Percentiles rank a stretch among this genome's conserved stretches.
Conservation (phyloP, 2,329 filamentous ascomycete genomes). For the Harringtonia aguacate region DNA sequence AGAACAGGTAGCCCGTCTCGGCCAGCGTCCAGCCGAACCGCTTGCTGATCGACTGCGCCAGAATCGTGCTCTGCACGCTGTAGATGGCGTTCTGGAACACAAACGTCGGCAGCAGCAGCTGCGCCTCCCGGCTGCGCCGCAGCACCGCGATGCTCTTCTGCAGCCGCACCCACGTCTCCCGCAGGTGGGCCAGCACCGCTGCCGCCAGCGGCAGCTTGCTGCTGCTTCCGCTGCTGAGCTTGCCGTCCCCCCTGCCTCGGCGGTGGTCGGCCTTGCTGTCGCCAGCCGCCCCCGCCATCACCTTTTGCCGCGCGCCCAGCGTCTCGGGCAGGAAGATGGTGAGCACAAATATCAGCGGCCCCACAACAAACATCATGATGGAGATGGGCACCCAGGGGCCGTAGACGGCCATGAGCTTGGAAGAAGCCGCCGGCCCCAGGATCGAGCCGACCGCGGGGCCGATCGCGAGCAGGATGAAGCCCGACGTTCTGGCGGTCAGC, state of each 20-base stretch:
- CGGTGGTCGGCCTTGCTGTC: no score
- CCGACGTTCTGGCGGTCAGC: constrained; percentile 16
- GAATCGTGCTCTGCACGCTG: constrained; percentile 21
- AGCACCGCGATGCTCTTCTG: constrained; percentile 19
- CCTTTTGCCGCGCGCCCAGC: constrained; percentile 18
- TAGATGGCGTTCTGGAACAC: constrained; percentile 26
- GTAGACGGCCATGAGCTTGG: constrained; percentile 22
- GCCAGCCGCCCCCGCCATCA: constrained; percentile 26
- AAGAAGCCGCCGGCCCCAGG: constrained; percentile 25
- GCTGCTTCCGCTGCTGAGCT: no score
- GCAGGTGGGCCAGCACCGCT: constrained; percentile 18
- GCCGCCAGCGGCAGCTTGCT: no score
- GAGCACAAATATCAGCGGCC: constrained; percentile 21
- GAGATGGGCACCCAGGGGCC: constrained; percentile 30
- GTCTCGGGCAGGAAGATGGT: constrained; percentile 30
- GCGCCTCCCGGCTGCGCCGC: constrained; percentile 23
- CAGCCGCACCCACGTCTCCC: constrained; percentile 21
- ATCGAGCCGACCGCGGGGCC: constrained; percentile 29
- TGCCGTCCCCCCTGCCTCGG: no score
- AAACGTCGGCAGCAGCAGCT: constrained; percentile 26
- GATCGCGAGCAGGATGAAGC: constrained; percentile 30
- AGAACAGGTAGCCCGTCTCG: constrained; percentile 28
- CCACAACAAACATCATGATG: constrained; percentile 16
- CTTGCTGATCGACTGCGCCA: constrained; percentile 32
- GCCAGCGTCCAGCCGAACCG: constrained; percentile 32